Evolutionary conservation across 169 alveolate species (phyloP).

Genomic region (Hepatocystis sp.): DNA sequence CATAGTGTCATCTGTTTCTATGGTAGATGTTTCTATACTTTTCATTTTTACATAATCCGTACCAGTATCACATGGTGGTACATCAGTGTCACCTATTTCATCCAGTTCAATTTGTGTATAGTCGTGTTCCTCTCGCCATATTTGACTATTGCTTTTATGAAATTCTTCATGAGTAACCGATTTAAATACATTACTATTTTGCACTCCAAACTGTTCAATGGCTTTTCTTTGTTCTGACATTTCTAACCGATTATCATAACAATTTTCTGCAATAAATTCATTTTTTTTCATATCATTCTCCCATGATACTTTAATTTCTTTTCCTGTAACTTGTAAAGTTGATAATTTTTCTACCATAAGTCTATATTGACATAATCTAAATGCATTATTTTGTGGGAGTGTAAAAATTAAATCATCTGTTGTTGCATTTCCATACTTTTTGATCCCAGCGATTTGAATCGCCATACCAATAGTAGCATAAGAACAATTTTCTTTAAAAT

Average conservation of each 20-base stretch:
- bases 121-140: constrained; percentile 34
- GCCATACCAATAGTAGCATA: constrained; percentile 83
- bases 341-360: constrained; percentile 78
- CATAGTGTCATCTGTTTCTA: too few relatives aligned
- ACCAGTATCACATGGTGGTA: too few relatives aligned
- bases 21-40: too few relatives aligned
- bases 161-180: constrained; percentile 51
- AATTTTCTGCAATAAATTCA: constrained; percentile 56
- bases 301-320: constrained; percentile 84
- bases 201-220: constrained; percentile 59
- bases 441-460: constrained; percentile 81
- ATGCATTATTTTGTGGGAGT: constrained; percentile 85
- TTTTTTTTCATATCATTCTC: constrained; percentile 76
- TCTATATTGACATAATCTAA: constrained; percentile 84
- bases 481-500: constrained; percentile 51
- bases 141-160: constrained; percentile 66
- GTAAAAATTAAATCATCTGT: constrained; percentile 83
- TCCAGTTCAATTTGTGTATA: constrained; percentile 29
- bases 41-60: too few relatives aligned
- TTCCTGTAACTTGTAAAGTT: constrained; percentile 82
- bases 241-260: constrained; percentile 49
- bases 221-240: constrained; percentile 76
- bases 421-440: constrained; percentile 78
- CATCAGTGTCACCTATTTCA: too few relatives aligned
- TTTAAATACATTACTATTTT: constrained; percentile 26